These are phyloP conservation scores for Cladosporium cucumerinum DNA, from an alignment of 2,329 filamentous ascomycete species.

Conservation along the genomic window DNA sequence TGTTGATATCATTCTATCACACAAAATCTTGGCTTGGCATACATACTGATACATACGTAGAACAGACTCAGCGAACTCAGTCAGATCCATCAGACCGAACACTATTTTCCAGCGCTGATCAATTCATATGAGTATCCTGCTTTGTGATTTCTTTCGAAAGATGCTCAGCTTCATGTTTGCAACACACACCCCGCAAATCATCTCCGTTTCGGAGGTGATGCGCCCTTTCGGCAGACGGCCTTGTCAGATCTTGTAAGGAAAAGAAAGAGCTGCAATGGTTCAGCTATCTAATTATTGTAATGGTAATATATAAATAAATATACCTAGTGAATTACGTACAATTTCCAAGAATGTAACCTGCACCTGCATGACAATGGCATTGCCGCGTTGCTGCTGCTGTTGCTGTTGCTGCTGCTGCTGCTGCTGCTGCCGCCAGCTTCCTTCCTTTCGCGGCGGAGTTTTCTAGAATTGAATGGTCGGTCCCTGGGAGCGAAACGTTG, in stretches of 20 bases:
- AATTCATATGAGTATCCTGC: neutral
- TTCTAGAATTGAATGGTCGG: slow-evolving; percentile 3
- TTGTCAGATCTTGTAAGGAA: neutral
- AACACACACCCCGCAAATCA: neutral
- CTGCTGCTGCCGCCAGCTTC: neutral
- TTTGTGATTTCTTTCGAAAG: too few relatives aligned
- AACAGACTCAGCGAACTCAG: neutral
- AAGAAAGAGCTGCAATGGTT: rapidly evolving
- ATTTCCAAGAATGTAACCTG: neutral
- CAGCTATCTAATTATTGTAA: neutral
- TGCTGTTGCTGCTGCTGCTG: too few relatives aligned
- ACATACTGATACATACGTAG: neutral
- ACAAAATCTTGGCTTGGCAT: neutral
- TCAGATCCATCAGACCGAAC: neutral
- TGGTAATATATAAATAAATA: too few relatives aligned
- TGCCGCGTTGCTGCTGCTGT: neutral
- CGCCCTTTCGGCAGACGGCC: neutral
- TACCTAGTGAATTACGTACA: neutral
- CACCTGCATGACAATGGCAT: neutral
- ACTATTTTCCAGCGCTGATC: neutral
- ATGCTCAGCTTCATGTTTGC: neutral
- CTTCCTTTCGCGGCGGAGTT: neutral
- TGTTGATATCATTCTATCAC: neutral
- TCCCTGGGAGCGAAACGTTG: neutral
- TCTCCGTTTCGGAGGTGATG: neutral